Conservation (phyloP, 176 grass and related monocot species). For the Zoysia pacifica region DNA sequence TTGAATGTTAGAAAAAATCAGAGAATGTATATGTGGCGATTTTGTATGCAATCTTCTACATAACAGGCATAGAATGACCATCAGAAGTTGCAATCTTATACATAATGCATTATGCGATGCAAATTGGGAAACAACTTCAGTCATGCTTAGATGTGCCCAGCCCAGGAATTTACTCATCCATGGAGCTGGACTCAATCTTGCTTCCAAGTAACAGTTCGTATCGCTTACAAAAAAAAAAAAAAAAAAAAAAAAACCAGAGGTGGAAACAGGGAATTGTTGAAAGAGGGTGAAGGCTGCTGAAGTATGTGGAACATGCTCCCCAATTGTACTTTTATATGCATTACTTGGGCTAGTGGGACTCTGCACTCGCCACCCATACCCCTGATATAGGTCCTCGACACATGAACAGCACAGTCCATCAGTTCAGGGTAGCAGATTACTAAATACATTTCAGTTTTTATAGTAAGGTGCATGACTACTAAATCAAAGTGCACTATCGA, state of each 20-base stretch:
- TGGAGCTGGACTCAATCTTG: neutral
- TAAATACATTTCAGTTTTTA: neutral
- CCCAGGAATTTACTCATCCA: neutral
- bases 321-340: neutral
- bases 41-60: conserved; percentile 1
- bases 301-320: neutral
- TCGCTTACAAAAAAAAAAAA: neutral
- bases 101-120: neutral
- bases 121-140: neutral
- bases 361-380: no score
- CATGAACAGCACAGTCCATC: neutral
- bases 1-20: conserved; percentile 2
- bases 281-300: neutral
- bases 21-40: neutral
- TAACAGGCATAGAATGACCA: neutral
- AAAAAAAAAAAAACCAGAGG: neutral
- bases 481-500: neutral
- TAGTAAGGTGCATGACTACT: neutral
- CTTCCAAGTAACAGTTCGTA: neutral
- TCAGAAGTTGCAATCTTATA: neutral
- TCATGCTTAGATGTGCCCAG: neutral
- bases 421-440: neutral
- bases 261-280: neutral
- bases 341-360: neutral
- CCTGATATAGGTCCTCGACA: neutral